Evolutionary conservation across 805 yeast species (phyloP).

Genomic region (Diddensiella santjacobensis): DNA sequence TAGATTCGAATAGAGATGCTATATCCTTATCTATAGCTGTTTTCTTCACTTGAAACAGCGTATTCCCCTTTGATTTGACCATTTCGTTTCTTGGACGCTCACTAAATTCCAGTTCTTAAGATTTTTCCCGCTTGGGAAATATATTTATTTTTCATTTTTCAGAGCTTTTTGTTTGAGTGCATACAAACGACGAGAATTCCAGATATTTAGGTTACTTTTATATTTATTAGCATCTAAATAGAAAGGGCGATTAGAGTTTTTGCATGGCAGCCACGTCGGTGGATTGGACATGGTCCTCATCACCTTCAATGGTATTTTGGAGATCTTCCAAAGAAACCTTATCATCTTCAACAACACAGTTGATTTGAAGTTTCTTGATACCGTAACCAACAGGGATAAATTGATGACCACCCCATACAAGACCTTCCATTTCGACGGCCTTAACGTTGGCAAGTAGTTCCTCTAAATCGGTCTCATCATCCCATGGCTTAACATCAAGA

Average conservation of each 20-base stretch:
- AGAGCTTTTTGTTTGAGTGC: background rate
- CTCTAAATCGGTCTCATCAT: constrained; percentile 96
- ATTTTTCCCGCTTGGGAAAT: too few relatives aligned
- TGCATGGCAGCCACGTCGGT: constrained; percentile 98
- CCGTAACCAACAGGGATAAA: constrained; percentile 98
- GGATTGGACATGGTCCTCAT: constrained; percentile 99
- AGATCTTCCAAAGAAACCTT: constrained; percentile 91
- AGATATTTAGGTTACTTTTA: background rate
- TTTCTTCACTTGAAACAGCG: background rate
- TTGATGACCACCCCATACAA: constrained; percentile 96
- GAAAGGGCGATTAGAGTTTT: constrained; percentile 67
- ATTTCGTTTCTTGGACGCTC: too few relatives aligned
- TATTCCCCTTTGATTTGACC: too few relatives aligned
- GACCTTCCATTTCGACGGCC: constrained; percentile 84
- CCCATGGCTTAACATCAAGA: constrained; percentile 99
- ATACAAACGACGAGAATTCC: background rate
- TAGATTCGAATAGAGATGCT: constrained; percentile 6
- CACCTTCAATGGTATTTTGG: constrained; percentile 69
- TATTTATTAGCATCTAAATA: too few relatives aligned
- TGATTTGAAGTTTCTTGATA: constrained; percentile 98
- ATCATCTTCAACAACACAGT: constrained; percentile 96
- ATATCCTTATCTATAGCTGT: constrained; percentile 4
- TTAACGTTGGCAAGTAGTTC: constrained; percentile 83
- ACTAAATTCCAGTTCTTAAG: too few relatives aligned
- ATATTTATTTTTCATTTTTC: background rate